Evolutionary conservation across 208 protist species (phyloP), one percentile per base, ranked within the genome.

Genomic region (Kentomonas sorsogonicus): DNA sequence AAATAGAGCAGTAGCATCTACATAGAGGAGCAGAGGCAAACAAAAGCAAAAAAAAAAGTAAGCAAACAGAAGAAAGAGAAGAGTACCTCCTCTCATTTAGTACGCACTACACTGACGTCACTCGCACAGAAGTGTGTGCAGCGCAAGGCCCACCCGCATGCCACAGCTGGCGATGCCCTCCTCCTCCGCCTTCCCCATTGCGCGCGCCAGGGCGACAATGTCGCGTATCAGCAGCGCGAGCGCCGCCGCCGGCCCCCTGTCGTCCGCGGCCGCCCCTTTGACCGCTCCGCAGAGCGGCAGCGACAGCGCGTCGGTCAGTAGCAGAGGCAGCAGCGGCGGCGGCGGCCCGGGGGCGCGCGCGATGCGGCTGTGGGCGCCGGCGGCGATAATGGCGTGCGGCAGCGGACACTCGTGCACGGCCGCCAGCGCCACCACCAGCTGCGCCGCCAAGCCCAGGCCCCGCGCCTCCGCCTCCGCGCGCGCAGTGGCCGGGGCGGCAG

Each of bases 321-420:
- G 11, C 33, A 5, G 33, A 5, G 33, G 33, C 33, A 5, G 33
- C 33, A 15, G 33, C 5, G 33, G 7, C 33, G 33, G 33, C 7
- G 33, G 11, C 16, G 44, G 33, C 29, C 36, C 48, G 9, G 71
- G 52, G 13, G 55, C 63, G 9, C 53, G 44, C 29, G 77, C 45
- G 18, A 85, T 61, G 22, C 57, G 52, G 44, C 74, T 85, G 43
- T 63, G 79, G 15, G 62, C 46, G 4, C 72, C 74, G 15, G 68
- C 79, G 18, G 87, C 29, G 29, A 92, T 27, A 15, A 87, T 56
- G 1, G 81, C 78, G 38, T 79, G 70, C 13, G 85, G 85, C 18
- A 92, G 54, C 13, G 66, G 11, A 57, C 68, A 85, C 54, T 67
- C 76, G 64, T 86, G 82, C 38, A 87, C 40, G 16, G 70, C 48